A percentile compares a stretch with the other conserved stretches of the same genome.
These are phyloP conservation scores for Draba incana DNA, from an alignment of 345 rosid genomes.

Conservation along the genomic window DNA sequence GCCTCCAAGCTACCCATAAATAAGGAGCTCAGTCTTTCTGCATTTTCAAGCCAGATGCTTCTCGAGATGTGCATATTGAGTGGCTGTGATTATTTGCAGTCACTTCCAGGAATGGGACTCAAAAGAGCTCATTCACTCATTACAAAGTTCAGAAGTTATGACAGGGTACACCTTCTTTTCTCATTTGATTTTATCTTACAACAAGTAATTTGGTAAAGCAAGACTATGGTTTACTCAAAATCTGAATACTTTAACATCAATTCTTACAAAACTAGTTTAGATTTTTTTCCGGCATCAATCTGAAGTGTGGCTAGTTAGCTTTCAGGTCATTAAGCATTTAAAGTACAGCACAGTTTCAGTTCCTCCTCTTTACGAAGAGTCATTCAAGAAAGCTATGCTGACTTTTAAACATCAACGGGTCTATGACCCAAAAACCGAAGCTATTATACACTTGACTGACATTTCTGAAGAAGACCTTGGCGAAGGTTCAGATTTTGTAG, in stretches of 20 bases:
- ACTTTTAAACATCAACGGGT: conserved; percentile 96
- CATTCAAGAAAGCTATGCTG: conserved; percentile 77
- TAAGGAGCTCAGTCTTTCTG: conserved; percentile 66
- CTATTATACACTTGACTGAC: conserved; percentile 58
- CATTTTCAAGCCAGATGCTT: conserved; percentile 81
- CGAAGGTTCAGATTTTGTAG: conserved; percentile 69
- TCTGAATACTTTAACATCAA: conserved; percentile 1
- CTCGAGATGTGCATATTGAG: conserved; percentile 98
- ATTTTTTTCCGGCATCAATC: conserved; percentile 23
- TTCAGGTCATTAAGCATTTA: conserved; percentile 90
- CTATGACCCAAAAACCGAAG: conserved; percentile 66
- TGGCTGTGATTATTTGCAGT: conserved; percentile 95
- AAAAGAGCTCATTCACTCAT: conserved; percentile 92
- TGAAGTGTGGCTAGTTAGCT: conserved; percentile 17
- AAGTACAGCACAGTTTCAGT: conserved; percentile 72
- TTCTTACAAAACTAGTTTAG: conserved; percentile 4
- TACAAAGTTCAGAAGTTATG: conserved; percentile 75
- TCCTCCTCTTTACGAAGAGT: conserved; percentile 87
- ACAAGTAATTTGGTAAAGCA: conserved; percentile 8
- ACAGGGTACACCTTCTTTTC: conserved; percentile 56
- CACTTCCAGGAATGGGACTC: conserved; percentile 93
- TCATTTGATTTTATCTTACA: conserved; percentile 17
- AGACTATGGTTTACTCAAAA: not conserved
- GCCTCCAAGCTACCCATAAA: conserved; percentile 66
- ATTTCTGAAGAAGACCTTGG: conserved; percentile 52